Conservation (phyloP, 345 rosid species). For the Acer saccharum region DNA sequence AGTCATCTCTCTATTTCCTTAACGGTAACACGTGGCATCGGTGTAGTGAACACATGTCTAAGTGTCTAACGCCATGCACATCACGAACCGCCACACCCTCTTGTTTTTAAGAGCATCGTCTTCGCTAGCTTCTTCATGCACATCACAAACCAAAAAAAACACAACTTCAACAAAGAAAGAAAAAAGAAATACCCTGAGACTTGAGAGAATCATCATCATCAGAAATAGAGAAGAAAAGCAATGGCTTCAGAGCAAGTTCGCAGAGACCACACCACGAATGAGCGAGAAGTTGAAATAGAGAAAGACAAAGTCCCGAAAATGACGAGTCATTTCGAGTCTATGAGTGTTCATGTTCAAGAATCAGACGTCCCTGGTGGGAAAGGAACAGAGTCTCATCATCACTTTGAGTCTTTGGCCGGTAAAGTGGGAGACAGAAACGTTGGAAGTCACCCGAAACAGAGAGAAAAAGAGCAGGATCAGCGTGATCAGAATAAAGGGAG, state of each 20-base stretch:
- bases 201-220: not conserved
- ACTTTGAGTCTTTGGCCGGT: constrained; percentile 38
- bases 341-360: constrained; percentile 23
- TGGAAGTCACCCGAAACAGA: not conserved
- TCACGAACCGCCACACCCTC: not conserved
- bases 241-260: constrained; percentile 74
- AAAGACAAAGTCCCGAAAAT: constrained; percentile 65
- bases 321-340: constrained; percentile 63
- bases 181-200: not conserved
- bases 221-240: not conserved
- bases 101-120: not conserved
- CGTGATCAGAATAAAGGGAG: not conserved
- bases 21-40: constrained; percentile 32
- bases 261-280: constrained; percentile 45
- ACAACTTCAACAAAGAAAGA: not conserved
- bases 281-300: constrained; percentile 49
- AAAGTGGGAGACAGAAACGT: constrained; percentile 21
- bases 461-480: constrained; percentile 16
- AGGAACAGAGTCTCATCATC: constrained; percentile 15
- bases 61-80: constrained; percentile 32
- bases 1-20: constrained; percentile 13
- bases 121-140: not conserved
- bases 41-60: constrained; percentile 36
- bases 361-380: constrained; percentile 1
- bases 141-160: not conserved